Evolutionary conservation across 2,329 filamentous ascomycete species (phyloP), one percentile per base, ranked within the genome.

Genomic region (Eutypella sp.): DNA sequence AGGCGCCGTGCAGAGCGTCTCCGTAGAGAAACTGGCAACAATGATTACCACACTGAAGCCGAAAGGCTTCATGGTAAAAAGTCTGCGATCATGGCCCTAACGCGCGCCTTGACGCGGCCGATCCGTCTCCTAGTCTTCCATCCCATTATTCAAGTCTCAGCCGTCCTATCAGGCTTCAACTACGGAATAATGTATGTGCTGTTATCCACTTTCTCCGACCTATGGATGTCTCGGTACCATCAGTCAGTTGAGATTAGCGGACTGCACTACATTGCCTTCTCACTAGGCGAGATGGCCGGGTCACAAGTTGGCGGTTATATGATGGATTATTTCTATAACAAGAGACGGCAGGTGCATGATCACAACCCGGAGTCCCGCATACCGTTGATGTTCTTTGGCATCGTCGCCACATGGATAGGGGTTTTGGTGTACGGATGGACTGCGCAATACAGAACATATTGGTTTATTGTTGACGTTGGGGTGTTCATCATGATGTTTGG

Each of bases 111-210:
- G 34, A 63, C 73, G 7, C 71, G 82, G 0, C 82, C 82, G 0
- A 70, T 82, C 44, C 70, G 72, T 2, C 67, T 85, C 4, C 65
- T 85, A 0, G 53, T 57, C 6, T 80, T 78, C 1, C 79, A 85
- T 44, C 77, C 79, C 10, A 82, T 83, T 47, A 72, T 85, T 22
- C 78, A 81, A 54, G 68, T 75, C 20, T 59, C 78, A 0, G 71
- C 79, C 0, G 37, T 75, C 9, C 77, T 82, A 53, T 74, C 75
- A 52, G 81, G 75, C 1, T 78, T 80, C 50, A 64, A 78, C 15
- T 85, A 83, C 51, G 82, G 82, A 0, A 60, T 82, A 1, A 75
- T 85, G 57, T 86, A 85, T 46, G 74, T 86, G 19, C 70, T 82
- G 24, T 71, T 87, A 0, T 76, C 78, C 0, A 84, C 76, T 2